phyloP scores from a whole-genome alignment of 768 basidiomycete genomes.

The Boletus reticulatus region DNA sequence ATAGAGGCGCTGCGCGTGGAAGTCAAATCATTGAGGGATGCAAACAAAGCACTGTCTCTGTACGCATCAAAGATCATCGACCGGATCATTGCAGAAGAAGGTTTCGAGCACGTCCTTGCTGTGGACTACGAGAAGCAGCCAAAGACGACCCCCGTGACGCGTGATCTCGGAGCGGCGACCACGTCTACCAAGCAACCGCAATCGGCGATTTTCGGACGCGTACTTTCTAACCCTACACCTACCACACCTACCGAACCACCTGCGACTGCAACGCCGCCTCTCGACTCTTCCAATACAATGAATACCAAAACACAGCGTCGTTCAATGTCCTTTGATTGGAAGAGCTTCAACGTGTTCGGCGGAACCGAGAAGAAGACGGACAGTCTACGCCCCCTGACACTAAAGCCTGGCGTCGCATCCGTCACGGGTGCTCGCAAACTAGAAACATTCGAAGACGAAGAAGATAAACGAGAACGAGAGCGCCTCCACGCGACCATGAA shows the following conservation, averaged over 20 bases:
- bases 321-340: conserved; percentile 86
- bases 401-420: conserved; percentile 59
- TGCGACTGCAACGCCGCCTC: conserved; percentile 20
- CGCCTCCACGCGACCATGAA: conserved; percentile 90
- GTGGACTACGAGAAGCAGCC: conserved; percentile 76
- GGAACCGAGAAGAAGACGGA: conserved; percentile 64
- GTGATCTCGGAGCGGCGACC: conserved; percentile 13
- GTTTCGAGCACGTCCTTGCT: conserved; percentile 96
- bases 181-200: conserved; percentile 51
- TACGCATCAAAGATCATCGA: conserved; percentile 99
- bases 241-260: conserved; percentile 29
- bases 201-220: conserved; percentile 49
- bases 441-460: conserved; percentile 89
- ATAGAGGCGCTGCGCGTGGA: conserved; percentile 77
- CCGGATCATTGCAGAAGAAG: conserved; percentile 93
- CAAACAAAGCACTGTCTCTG: conserved; percentile 91
- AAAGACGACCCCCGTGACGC: conserved; percentile 40
- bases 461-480: conserved; percentile 84
- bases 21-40: conserved; percentile 90
- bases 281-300: conserved; percentile 24
- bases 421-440: conserved; percentile 71
- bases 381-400: conserved; percentile 64
- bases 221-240: conserved; percentile 37
- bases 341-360: conserved; percentile 66
- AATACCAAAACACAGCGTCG: conserved; percentile 54